These are phyloP conservation scores for Solanum appendiculatum DNA, from an alignment of 257 asterid species.

Conservation along the genomic window DNA sequence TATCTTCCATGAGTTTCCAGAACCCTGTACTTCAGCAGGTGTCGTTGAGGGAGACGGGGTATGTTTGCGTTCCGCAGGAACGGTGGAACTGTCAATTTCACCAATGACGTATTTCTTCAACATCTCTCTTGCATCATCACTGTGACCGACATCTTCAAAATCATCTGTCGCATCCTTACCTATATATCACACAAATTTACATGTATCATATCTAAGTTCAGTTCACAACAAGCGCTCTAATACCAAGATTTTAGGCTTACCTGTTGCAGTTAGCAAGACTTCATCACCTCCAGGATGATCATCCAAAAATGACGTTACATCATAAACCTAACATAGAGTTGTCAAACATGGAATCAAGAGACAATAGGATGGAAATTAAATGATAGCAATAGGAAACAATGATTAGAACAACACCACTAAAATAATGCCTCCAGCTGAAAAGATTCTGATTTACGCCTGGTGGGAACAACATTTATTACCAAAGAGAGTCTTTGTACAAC, in stretches of 20 bases:
- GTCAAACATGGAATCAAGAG: neutral
- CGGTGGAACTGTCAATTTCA: constrained; percentile 32
- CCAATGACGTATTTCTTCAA: constrained; percentile 38
- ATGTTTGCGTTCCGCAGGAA: constrained; percentile 13
- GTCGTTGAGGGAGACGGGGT: neutral
- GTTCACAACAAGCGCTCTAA: neutral
- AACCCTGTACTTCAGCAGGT: constrained; percentile 1
- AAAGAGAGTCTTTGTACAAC: neutral
- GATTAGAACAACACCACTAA: neutral
- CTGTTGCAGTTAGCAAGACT: constrained; percentile 34
- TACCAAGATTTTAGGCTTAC: constrained; percentile 12
- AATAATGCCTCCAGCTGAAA: neutral
- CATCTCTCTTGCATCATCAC: constrained; percentile 33
- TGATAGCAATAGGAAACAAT: neutral
- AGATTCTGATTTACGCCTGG: neutral
- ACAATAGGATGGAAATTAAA: neutral
- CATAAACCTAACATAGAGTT: constrained; percentile 33
- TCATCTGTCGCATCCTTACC: constrained; percentile 58
- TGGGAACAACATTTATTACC: neutral
- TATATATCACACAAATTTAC: constrained; percentile 1
- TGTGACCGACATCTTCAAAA: constrained; percentile 64
- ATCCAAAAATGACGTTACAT: constrained; percentile 44
- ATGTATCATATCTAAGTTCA: neutral
- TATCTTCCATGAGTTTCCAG: constrained; percentile 20
- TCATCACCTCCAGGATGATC: constrained; percentile 85